A percentile compares a stretch with the other conserved stretches of the same genome.
Evolutionary conservation across 306 rosid genomes (phyloP).

Genomic region (Cyclanthera cordifolia): DNA sequence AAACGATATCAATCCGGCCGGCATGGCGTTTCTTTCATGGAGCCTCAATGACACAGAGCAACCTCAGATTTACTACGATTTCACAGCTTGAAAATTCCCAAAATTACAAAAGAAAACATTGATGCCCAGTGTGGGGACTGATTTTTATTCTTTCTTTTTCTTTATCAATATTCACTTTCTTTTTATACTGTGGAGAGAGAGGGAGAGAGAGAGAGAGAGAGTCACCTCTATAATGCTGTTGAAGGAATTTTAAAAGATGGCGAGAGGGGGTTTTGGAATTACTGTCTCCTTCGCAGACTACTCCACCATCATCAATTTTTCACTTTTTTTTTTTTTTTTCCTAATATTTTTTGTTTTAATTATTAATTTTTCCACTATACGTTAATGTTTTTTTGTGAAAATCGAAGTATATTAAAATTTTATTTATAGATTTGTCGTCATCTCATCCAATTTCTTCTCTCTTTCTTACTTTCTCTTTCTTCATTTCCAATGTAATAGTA

Average conservation of each 20-base stretch:
- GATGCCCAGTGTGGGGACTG: neutral
- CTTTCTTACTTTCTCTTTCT: conserved; percentile 11
- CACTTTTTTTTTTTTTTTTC: neutral
- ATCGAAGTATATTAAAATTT: conserved; percentile 11
- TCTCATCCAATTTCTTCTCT: neutral
- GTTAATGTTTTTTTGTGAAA: conserved; percentile 6
- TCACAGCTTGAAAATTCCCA: conserved; percentile 40
- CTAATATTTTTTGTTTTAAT: too few species aligned
- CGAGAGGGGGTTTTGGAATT: conserved; percentile 10
- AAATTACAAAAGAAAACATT: neutral
- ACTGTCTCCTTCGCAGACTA: conserved; percentile 6
- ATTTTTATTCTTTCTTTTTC: neutral
- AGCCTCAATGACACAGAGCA: conserved; percentile 75
- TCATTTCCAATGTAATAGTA: neutral
- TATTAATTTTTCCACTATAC: too few species aligned
- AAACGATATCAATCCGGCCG: conserved; percentile 36
- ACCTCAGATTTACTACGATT: conserved; percentile 68
- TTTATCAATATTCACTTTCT: neutral
- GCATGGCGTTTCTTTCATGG: conserved; percentile 78
- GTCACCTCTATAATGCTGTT: neutral
- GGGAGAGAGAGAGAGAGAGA: neutral
- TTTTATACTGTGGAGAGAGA: conserved; percentile 1
- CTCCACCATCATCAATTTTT: neutral
- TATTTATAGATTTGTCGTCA: neutral
- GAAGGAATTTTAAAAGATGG: conserved; percentile 8